Percentiles rank a stretch among this genome's conserved stretches.
phyloP scores from a whole-genome alignment of 805 yeast genomes.

The Hanseniaspora occidentalis region DNA sequence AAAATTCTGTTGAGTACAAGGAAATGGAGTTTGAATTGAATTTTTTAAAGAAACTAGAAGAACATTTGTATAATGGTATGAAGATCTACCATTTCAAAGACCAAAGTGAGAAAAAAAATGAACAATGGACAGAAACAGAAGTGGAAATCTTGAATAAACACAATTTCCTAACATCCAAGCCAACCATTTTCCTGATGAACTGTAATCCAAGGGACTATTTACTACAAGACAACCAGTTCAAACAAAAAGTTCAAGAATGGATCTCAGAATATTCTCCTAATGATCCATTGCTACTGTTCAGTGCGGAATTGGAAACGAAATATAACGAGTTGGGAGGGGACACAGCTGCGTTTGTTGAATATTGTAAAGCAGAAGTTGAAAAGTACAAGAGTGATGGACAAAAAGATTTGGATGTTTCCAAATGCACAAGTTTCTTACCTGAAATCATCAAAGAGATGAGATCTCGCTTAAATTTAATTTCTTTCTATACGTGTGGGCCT shows the following conservation, averaged over 20 bases:
- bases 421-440: conserved; percentile 29
- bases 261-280: conserved; percentile 52
- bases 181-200: conserved; percentile 68
- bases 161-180: conserved; percentile 76
- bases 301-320: conserved; percentile 37
- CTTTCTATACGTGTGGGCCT: conserved; percentile 81
- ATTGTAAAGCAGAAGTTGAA: conserved; percentile 14
- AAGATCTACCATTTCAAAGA: conserved; percentile 50
- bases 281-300: conserved; percentile 57
- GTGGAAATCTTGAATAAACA: conserved; percentile 55
- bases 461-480: conserved; percentile 52
- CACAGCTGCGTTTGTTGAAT: conserved; percentile 6
- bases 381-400: conserved; percentile 28
- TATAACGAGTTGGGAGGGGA: conserved; percentile 12
- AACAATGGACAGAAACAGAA: conserved; percentile 48
- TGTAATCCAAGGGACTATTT: conserved; percentile 60
- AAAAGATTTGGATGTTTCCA: conserved; percentile 31
- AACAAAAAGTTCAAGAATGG: conserved; percentile 49
- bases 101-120: conserved; percentile 15
- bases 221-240: conserved; percentile 37
- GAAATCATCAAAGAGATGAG: conserved; percentile 55
- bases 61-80: conserved; percentile 37
- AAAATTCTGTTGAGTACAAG: conserved; percentile 35
- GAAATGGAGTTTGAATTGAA: conserved; percentile 30
- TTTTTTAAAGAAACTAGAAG: conserved; percentile 29